Evolutionary conservation across 140 eudicot genomes (phyloP), one percentile per base, ranked within the genome.

Genomic region (Anethum foeniculum): DNA sequence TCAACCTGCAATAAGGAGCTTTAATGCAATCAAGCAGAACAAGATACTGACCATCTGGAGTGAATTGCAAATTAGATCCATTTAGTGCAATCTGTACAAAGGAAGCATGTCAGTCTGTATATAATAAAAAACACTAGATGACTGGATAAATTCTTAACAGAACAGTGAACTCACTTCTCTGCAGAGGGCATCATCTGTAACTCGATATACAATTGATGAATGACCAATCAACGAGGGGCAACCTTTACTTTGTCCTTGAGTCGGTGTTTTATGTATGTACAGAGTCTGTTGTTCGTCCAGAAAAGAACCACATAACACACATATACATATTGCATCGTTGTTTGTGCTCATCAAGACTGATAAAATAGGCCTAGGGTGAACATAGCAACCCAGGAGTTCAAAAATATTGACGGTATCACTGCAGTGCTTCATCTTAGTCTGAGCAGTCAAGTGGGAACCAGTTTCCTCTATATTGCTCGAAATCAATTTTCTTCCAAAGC

Each of bases 1-100:
- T 30, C 23, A 80, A 95, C 99, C 97, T 92, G 91, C 99, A 95
- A 82, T 79, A 83, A 81, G 99, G 97, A 58, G 86, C 85, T 86
- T 83, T 89, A 48, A 95, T 84, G 80, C 81, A 74, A 85, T 89
- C 90, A 38, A 86, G 84, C 62, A 95, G 64, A 80, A 92, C 97
- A 80, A 92, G 92, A n/a, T 78, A 83, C 38, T 80, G 80, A 15
- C 90, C 97, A 89, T 92, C 91, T 71, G 99, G 97, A 51, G 97
- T 87, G 19, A 95, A 83, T 88, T 95, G 97, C 80, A 92, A 78
- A 83, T 86, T 83, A 60, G 91, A 82, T 75, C 87, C 87, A 71
- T 88, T 94, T 81, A 84, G 51, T 76, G 86, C 76, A 83, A 87
- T 76, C 99, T 95, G 88, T 81, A 78, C 85, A 25, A 43, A 67